Percentiles rank a stretch among this genome's conserved stretches.
These are phyloP conservation scores for Hyaloscypha variabilis DNA, from an alignment of 495 filamentous ascomycete species.

Conservation along the genomic window DNA sequence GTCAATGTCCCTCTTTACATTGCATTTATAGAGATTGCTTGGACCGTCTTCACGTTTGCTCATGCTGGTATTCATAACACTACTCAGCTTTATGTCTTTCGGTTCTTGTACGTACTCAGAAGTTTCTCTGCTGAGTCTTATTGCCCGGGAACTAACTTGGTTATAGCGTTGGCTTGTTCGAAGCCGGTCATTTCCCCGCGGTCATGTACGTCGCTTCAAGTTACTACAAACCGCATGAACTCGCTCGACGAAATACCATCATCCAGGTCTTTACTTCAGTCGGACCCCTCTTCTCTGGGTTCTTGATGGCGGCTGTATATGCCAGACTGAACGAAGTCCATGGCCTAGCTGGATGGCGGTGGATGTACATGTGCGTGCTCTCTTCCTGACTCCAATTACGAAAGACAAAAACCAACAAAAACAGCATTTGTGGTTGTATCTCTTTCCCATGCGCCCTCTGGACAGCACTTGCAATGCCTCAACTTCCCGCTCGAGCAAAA, in stretches of 20 bases:
- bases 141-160: background rate
- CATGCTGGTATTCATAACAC: slow-evolving; percentile 1
- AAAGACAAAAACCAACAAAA: background rate
- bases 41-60: slow-evolving; percentile 19
- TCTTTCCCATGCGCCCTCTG: slow-evolving; percentile 18
- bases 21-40: slow-evolving; percentile 14
- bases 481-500: slow-evolving; percentile 15
- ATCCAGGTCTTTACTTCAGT: slow-evolving; percentile 43
- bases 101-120: slow-evolving; percentile 10
- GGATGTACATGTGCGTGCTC: slow-evolving; percentile 56
- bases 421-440: slow-evolving; percentile 15
- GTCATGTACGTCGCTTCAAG: slow-evolving; percentile 57
- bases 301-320: slow-evolving; percentile 63
- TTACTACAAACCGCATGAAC: slow-evolving; percentile 66
- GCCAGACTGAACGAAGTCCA: slow-evolving; percentile 44
- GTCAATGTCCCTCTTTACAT: slow-evolving; percentile 20
- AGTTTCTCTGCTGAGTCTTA: background rate
- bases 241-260: slow-evolving; percentile 60
- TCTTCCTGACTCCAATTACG: background rate
- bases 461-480: slow-evolving; percentile 19
- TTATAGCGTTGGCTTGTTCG: slow-evolving; percentile 18
- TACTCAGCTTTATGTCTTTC: slow-evolving; percentile 13
- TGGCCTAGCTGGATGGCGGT: slow-evolving; percentile 63
- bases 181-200: slow-evolving; percentile 15
- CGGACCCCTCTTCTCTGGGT: slow-evolving; percentile 46